phyloP scores from a whole-genome alignment of 345 rosid species.

The Leavenworthia alabamica region DNA sequence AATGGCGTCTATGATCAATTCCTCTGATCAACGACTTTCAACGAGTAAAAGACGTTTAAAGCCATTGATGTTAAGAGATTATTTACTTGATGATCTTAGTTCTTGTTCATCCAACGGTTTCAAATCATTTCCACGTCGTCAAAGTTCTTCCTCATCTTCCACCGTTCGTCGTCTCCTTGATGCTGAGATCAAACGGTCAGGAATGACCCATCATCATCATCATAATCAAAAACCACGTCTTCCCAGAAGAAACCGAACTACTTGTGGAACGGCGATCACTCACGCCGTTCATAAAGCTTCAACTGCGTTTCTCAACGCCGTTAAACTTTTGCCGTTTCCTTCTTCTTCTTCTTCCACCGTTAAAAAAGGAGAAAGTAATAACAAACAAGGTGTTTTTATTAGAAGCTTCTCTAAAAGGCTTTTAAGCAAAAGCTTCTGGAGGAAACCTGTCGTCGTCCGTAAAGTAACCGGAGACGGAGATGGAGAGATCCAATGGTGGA shows the following conservation, averaged over 20 bases:
- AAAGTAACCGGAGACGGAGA: neutral
- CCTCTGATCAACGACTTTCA: conserved; percentile 28
- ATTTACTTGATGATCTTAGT: conserved; percentile 62
- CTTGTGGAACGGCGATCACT: conserved; percentile 35
- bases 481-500: conserved; percentile 42
- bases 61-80: conserved; percentile 69
- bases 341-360: conserved; percentile 37
- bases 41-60: conserved; percentile 32
- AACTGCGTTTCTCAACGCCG: conserved; percentile 47
- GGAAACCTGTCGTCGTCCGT: conserved; percentile 22
- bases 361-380: neutral
- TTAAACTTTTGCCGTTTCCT: conserved; percentile 51
- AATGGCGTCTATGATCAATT: conserved; percentile 29
- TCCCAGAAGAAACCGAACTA: conserved; percentile 27
- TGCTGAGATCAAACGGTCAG: conserved; percentile 47
- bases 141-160: conserved; percentile 31
- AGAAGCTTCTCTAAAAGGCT: conserved; percentile 49
- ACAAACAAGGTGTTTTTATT: conserved; percentile 24
- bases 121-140: conserved; percentile 77
- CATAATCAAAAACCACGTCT: conserved; percentile 14
- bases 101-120: conserved; percentile 91
- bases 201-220: conserved; percentile 2
- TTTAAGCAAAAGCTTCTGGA: conserved; percentile 50
- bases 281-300: conserved; percentile 65
- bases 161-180: conserved; percentile 64